A percentile compares a stretch with the other conserved stretches of the same genome.
These are phyloP conservation scores for Pichia exigua DNA, from an alignment of 805 yeast species.

Conservation along the genomic window DNA sequence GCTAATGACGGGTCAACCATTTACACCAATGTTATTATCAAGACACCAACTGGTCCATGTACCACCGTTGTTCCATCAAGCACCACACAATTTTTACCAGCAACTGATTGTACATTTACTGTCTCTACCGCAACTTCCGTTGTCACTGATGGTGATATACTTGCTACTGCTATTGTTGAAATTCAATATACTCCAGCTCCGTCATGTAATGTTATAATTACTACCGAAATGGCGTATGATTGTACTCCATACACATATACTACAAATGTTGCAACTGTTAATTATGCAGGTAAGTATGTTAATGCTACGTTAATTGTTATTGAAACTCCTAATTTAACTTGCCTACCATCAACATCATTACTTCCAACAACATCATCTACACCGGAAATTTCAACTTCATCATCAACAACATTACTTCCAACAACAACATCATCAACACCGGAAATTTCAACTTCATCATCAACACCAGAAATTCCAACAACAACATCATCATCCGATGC, in stretches of 20 bases:
- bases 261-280: background rate
- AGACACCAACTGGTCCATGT: background rate
- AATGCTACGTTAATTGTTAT: constrained; percentile 2
- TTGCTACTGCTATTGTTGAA: background rate
- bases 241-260: background rate
- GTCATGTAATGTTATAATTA: background rate
- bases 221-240: background rate
- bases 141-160: background rate
- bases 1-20: background rate
- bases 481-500: no score
- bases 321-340: background rate
- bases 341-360: background rate
- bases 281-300: background rate
- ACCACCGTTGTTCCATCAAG: background rate
- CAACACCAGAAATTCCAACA: no score
- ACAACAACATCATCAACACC: no score
- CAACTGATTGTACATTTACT: background rate
- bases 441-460: no score
- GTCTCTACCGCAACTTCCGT: background rate
- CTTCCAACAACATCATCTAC: background rate
- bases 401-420: background rate
- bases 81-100: background rate
- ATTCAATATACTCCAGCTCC: background rate
- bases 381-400: no score
- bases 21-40: background rate